Evolutionary conservation across 441 rosid species (phyloP).

Genomic region (Syzygium malaccense): DNA sequence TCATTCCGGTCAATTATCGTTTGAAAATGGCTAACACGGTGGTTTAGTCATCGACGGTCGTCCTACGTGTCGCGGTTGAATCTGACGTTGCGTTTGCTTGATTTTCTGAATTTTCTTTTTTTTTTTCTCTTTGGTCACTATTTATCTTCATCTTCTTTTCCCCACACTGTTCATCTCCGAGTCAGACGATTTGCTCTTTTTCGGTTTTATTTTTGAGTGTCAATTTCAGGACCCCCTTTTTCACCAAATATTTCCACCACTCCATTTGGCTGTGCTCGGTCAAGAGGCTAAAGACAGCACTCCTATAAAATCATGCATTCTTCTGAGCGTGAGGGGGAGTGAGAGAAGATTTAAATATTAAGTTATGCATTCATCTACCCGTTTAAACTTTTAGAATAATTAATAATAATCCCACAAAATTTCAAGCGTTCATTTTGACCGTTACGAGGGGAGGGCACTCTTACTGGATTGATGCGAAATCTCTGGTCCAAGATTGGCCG

Average conservation of each 20-base stretch:
- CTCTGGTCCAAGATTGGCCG: no score
- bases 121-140: no score
- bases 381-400: no score
- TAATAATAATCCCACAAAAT: no score
- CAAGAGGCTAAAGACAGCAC: conserved; percentile 55
- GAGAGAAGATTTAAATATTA: no score
- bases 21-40: fast-evolving
- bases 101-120: background rate
- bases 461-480: no score
- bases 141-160: background rate
- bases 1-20: background rate
- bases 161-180: conserved; percentile 21
- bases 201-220: conserved; percentile 93
- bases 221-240: conserved; percentile 77
- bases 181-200: conserved; percentile 64
- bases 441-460: no score
- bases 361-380: no score
- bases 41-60: fast-evolving
- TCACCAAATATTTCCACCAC: conserved; percentile 78
- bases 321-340: no score
- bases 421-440: no score
- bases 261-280: conserved; percentile 87
- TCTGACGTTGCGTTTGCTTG: fast-evolving
- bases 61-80: fast-evolving
- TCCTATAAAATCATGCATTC: background rate